These are phyloP conservation scores for Agroathelia rolfsii DNA, from an alignment of 1,284 basidiomycete genomes.

Conservation along the genomic window DNA sequence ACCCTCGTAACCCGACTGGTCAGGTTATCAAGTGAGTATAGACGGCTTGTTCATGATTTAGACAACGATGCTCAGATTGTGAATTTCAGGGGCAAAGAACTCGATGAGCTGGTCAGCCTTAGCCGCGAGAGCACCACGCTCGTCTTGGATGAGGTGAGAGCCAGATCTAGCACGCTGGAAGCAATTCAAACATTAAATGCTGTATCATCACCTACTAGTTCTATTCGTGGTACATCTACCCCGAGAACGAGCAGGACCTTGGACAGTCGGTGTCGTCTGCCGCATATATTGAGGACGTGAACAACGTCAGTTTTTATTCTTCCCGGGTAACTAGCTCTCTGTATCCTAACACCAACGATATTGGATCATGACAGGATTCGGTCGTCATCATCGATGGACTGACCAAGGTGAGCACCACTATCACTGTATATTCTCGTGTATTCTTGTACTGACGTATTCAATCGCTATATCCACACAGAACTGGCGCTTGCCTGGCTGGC, in stretches of 20 bases:
- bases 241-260: slow-evolving; percentile 61
- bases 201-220: too few species aligned
- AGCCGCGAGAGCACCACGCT: slow-evolving; percentile 69
- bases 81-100: slow-evolving; percentile 55
- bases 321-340: too few species aligned
- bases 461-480: slow-evolving; percentile 38
- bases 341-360: slow-evolving; percentile 1
- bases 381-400: slow-evolving; percentile 85
- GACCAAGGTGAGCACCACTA: slow-evolving; percentile 56
- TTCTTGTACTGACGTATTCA: slow-evolving; percentile 2
- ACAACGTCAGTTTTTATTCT: slow-evolving; percentile 44
- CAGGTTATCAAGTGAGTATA: slow-evolving; percentile 45
- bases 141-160: slow-evolving; percentile 74
- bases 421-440: slow-evolving; percentile 1
- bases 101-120: slow-evolving; percentile 71
- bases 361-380: slow-evolving; percentile 39
- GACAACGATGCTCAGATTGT: too few species aligned
- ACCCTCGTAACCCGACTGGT: slow-evolving; percentile 89
- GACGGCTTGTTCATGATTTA: slow-evolving; percentile 11
- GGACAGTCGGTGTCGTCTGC: slow-evolving; percentile 81
- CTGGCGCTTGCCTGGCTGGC: slow-evolving; percentile 88
- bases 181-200: neutral
- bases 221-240: slow-evolving; percentile 90
- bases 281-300: slow-evolving; percentile 77
- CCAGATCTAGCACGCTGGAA: neutral